Evolutionary conservation across 2,329 filamentous ascomycete species (phyloP).

Genomic region (Zasmidium angulare): DNA sequence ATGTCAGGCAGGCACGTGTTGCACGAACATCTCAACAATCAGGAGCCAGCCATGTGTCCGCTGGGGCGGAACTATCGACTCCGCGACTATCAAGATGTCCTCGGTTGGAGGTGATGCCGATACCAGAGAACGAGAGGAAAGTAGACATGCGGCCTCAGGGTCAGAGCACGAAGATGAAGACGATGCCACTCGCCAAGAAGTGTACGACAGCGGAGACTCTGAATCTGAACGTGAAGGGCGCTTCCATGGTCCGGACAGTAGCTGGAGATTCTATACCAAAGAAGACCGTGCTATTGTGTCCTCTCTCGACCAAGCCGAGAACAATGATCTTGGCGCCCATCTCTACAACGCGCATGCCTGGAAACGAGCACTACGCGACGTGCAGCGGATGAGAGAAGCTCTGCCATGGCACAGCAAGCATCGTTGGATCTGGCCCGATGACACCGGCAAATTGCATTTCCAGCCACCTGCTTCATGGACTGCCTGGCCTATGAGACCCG

Average conservation of each 20-base stretch:
- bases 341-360: conserved; percentile 76
- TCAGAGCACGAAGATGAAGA: conserved; percentile 2
- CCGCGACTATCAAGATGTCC: conserved; percentile 18
- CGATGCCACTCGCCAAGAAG: background rate
- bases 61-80: background rate
- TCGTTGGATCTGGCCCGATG: conserved; percentile 38
- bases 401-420: conserved; percentile 42
- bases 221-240: conserved; percentile 54
- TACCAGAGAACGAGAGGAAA: background rate
- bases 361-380: conserved; percentile 49
- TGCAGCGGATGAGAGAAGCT: background rate
- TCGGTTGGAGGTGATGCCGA: conserved; percentile 15
- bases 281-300: conserved; percentile 63
- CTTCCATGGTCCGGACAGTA: conserved; percentile 65
- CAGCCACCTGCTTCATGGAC: conserved; percentile 66
- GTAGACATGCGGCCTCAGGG: background rate
- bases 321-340: conserved; percentile 70
- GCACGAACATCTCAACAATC: background rate
- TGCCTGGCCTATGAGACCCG: conserved; percentile 74
- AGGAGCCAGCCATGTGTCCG: conserved; percentile 3
- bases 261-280: conserved; percentile 65
- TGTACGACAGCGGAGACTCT: conserved; percentile 4
- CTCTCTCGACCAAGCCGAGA: conserved; percentile 62
- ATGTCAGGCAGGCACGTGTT: background rate
- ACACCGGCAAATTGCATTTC: conserved; percentile 38